Evolutionary conservation across 192 early-diverging fungal genomes (phyloP).

Genomic region (Phlyctochytrium arcticum): DNA sequence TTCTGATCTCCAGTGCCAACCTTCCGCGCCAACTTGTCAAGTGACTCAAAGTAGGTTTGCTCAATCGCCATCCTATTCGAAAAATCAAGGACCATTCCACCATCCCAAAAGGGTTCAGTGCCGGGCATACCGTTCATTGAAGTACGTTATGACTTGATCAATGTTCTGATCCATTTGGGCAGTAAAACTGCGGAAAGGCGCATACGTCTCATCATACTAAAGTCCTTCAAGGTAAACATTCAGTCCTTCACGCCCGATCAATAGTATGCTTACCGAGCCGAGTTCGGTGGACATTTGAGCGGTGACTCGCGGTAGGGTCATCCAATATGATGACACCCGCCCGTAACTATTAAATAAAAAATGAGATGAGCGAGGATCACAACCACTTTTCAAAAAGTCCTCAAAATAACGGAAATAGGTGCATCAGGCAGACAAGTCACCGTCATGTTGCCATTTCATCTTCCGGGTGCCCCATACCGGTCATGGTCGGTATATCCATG

Average conservation of each 20-base stretch:
- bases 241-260: not conserved
- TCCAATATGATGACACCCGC: no score
- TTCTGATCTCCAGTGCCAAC: not conserved
- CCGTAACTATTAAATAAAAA: no score
- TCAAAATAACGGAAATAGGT: no score
- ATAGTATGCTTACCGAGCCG: not conserved
- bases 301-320: not conserved
- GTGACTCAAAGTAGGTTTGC: slow-evolving; percentile 1
- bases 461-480: no score
- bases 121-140: not conserved
- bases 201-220: slow-evolving; percentile 3
- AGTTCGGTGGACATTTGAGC: not conserved
- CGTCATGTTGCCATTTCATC: no score
- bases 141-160: slow-evolving; percentile 3
- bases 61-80: not conserved
- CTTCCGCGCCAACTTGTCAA: not conserved
- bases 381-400: no score
- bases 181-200: not conserved
- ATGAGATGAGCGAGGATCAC: no score
- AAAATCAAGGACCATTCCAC: not conserved
- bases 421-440: no score
- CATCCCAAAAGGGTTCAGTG: not conserved
- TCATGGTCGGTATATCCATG: no score
- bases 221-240: not conserved
- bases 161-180: not conserved